A percentile compares a stretch with the other conserved stretches of the same genome.
phyloP scores from a whole-genome alignment of 179 eudicot species.

The Corrigiola litoralis region DNA sequence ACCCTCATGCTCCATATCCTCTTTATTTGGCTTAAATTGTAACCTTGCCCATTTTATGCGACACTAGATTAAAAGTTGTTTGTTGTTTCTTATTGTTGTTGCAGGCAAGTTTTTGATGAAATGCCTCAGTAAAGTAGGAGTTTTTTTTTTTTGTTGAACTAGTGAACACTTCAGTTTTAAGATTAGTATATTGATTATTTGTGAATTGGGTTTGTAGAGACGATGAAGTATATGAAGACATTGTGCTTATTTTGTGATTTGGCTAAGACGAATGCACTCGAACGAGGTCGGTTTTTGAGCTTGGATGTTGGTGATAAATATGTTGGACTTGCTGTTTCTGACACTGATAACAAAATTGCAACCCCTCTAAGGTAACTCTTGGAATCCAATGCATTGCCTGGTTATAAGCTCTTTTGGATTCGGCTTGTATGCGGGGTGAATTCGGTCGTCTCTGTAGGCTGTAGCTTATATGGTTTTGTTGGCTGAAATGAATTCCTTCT shows the following conservation, averaged over 20 bases:
- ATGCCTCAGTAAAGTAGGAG: constrained; percentile 3
- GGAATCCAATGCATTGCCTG: too few relatives aligned
- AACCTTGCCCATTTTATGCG: too few relatives aligned
- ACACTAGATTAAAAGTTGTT: too few relatives aligned
- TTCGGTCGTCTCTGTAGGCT: too few relatives aligned
- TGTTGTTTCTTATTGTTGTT: background rate
- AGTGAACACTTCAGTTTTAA: background rate
- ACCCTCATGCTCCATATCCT: too few relatives aligned
- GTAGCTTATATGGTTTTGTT: background rate
- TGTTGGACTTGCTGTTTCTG: constrained; percentile 82
- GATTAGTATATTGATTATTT: background rate
- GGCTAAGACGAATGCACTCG: constrained; percentile 29
- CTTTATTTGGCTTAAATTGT: too few relatives aligned
- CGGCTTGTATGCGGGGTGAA: too few relatives aligned
- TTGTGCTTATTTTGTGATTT: constrained; percentile 45
- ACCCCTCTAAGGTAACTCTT: constrained; percentile 69
- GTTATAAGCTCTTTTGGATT: too few relatives aligned
- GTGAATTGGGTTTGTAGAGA: constrained; percentile 3
- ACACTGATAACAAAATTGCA: constrained; percentile 53
- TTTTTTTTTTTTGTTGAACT: background rate
- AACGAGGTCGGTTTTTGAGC: constrained; percentile 63
- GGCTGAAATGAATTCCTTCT: background rate
- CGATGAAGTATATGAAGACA: constrained; percentile 59
- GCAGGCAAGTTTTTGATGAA: constrained; percentile 23
- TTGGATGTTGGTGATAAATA: constrained; percentile 84